Percentiles rank a stretch among this genome's conserved stretches.
phyloP scores from a whole-genome alignment of 139 green algal genomes.

The Coelastrella sp. region DNA sequence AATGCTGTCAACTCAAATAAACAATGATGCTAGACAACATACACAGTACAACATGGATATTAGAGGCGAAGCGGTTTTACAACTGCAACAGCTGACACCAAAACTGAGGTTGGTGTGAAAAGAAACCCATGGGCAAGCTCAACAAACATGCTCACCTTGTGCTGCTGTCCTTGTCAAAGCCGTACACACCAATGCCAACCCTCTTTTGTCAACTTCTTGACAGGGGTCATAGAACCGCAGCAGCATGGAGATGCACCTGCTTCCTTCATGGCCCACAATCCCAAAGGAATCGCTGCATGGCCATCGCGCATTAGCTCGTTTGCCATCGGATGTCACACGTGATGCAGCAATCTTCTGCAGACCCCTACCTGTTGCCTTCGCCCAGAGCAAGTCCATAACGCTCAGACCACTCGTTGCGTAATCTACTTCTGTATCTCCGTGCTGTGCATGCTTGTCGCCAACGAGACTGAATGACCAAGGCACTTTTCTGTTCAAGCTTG shows the following conservation, averaged over 20 bases:
- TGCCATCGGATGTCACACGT: not conserved
- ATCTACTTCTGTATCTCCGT: not conserved
- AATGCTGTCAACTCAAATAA: too few species aligned
- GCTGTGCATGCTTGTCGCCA: constrained; percentile 24
- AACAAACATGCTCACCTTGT: not conserved
- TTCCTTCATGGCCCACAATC: not conserved
- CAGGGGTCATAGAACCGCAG: constrained; percentile 9
- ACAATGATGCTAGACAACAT: too few species aligned
- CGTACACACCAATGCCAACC: not conserved
- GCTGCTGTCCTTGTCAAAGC: not conserved
- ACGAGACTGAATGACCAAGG: constrained; percentile 5
- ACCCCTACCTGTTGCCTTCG: not conserved
- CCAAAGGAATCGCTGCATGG: constrained; percentile 1
- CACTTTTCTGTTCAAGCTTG: constrained; percentile 40
- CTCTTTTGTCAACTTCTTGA: not conserved
- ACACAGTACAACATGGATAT: too few species aligned
- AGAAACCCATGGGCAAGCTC: too few species aligned
- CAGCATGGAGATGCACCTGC: constrained; percentile 9
- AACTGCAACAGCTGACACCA: too few species aligned
- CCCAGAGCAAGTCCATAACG: not conserved
- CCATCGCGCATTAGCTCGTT: not conserved
- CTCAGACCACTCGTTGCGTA: not conserved
- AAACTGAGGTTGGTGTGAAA: too few species aligned
- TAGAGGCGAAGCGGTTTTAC: too few species aligned
- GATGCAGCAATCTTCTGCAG: not conserved